These are phyloP conservation scores for Sechiopsis laciniata DNA, from an alignment of 306 rosid genomes.

Conservation along the genomic window DNA sequence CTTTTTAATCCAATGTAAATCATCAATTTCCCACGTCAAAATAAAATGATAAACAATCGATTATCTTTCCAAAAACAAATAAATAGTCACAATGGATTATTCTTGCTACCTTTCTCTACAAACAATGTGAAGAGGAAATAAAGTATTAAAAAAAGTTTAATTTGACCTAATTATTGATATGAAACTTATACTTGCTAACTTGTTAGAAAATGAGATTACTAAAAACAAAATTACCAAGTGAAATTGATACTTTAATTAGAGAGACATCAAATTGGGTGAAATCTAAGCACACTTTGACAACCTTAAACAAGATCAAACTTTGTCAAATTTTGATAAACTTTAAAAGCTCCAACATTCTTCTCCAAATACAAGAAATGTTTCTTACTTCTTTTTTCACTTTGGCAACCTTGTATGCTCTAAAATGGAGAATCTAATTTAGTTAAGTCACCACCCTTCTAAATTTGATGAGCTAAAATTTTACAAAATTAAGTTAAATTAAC, in stretches of 20 bases:
- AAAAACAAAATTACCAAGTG: too few species aligned
- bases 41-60: too few species aligned
- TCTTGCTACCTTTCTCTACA: too few species aligned
- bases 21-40: too few species aligned
- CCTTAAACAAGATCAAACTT: background rate
- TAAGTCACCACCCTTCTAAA: slow-evolving; percentile 2
- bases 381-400: background rate
- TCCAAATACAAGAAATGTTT: background rate
- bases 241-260: background rate
- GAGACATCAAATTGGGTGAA: slow-evolving; percentile 8
- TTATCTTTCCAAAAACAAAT: too few species aligned
- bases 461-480: background rate
- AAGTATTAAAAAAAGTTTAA: too few species aligned
- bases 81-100: too few species aligned
- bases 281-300: background rate
- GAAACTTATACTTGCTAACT: too few species aligned
- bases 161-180: too few species aligned
- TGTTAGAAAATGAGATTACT: too few species aligned
- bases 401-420: slow-evolving; percentile 7
- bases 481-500: background rate
- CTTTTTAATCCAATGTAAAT: too few species aligned
- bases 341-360: slow-evolving; percentile 9
- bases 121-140: too few species aligned
- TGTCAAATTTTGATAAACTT: background rate
- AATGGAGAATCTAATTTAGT: slow-evolving; percentile 14